Evolutionary conservation across 192 early-diverging fungal species (phyloP).

Genomic region (Rhizophagus prolifer): DNA sequence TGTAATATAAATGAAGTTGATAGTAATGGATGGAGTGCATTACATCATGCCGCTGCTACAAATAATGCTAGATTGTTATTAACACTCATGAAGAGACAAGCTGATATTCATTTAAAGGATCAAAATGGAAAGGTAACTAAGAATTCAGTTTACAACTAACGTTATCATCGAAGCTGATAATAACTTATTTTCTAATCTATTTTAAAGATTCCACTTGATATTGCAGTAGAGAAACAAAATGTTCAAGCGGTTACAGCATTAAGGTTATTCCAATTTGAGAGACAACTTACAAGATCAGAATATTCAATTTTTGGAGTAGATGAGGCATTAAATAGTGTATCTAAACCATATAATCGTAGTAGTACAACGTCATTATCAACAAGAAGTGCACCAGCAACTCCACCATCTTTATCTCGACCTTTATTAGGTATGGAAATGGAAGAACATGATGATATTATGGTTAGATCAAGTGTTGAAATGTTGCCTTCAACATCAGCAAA

Average conservation of each 20-base stretch:
- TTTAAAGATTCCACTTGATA: conserved; percentile 51
- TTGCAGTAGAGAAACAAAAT: conserved; percentile 53
- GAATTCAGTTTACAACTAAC: neutral
- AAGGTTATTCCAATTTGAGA: conserved; percentile 46
- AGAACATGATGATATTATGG: neutral
- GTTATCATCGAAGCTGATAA: neutral
- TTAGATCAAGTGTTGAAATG: neutral
- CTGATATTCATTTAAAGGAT: conserved; percentile 72
- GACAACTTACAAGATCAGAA: conserved; percentile 38
- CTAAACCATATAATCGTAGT: conserved; percentile 23
- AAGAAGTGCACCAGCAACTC: neutral
- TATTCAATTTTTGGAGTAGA: conserved; percentile 26
- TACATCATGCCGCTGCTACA: conserved; percentile 75
- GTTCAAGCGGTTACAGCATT: conserved; percentile 54
- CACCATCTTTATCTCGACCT: neutral
- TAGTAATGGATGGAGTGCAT: conserved; percentile 61
- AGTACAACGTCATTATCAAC: neutral
- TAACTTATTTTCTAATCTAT: neutral
- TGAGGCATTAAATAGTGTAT: conserved; percentile 23
- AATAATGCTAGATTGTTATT: conserved; percentile 69
- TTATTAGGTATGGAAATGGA: neutral
- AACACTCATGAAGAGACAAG: conserved; percentile 69
- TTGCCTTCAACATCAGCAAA: neutral
- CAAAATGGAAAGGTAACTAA: conserved; percentile 58
- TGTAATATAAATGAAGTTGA: conserved; percentile 68